Base-by-base conservation (phyloP, 129 eudicot species). In the Saposhnikovia divaricata region DNA sequence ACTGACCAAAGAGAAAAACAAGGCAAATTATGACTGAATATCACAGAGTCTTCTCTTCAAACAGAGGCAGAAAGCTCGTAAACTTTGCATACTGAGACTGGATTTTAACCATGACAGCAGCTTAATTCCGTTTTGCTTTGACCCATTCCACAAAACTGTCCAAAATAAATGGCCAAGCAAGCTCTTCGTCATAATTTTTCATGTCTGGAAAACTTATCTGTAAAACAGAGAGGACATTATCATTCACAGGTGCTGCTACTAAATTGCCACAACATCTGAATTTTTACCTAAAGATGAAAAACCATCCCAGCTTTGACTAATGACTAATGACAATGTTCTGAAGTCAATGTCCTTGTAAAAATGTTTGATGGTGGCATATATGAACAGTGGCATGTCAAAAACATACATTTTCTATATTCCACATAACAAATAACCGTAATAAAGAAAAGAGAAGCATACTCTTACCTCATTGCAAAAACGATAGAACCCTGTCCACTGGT, bases 81-180 rank as follows among this genome's bases (percentile, higher is more conserved):
- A 78, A 65, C 77, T 65, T 59, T 61, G 69, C 34, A 61, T n/a
- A 10, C 69, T 61, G 69, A 59, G 14, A 59, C 71, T 70, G 51
- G 16, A 38, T 63, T 78, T 66, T 55, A 37, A 51, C 38, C 23
- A 23, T 78, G 40, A 77, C 14, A 79, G 50, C 70, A 40, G 10
- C 39, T 84, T 83, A 89, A 71, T 82, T 81, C 46, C 85, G 89
- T 79, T 91, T 90, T 47, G 86, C 88, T 87, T 89, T 88, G 76
- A 93, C 85, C 97, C 97, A 92, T 7, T 95, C 98, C 27, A 95
- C 97, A 73, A 92, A 95, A 75, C 89, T 95, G 89, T 95, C 97
- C 78, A 95, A 83, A 82, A 95, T 86, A 86, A 92, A 81, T 2
- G 98, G 96, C 98, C 98, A 95, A 16, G 98, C 98, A 28, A 82